phyloP scores from a whole-genome alignment of 2,329 filamentous ascomycete genomes.

The Colletotrichum sp. region DNA sequence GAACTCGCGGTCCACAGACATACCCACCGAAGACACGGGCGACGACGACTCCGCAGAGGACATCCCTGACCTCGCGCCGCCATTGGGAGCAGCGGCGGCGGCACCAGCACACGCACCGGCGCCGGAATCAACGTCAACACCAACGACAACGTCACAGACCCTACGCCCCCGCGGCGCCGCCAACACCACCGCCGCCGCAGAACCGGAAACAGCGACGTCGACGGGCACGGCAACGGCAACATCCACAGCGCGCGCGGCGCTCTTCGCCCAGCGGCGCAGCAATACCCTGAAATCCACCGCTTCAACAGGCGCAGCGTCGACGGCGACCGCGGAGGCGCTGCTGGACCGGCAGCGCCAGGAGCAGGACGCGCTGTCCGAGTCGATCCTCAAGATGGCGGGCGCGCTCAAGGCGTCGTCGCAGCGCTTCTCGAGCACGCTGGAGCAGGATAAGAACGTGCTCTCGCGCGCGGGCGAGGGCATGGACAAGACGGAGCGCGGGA shows the following conservation, averaged over 20 bases:
- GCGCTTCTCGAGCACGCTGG: conserved; percentile 74
- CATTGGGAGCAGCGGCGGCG: neutral
- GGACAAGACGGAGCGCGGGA: conserved; percentile 75
- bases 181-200: conserved; percentile 22
- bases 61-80: conserved; percentile 2
- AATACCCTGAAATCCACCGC: conserved; percentile 25
- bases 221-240: conserved; percentile 37
- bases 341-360: conserved; percentile 80
- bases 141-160: conserved; percentile 18
- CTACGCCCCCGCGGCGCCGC: conserved; percentile 37
- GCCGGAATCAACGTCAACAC: neutral
- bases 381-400: conserved; percentile 80
- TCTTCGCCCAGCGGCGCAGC: conserved; percentile 45
- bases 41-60: conserved; percentile 19
- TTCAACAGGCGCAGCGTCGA: conserved; percentile 41
- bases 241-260: conserved; percentile 45
- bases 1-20: conserved; percentile 36
- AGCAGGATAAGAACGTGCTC: conserved; percentile 74
- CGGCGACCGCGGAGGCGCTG: conserved; percentile 70
- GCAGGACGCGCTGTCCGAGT: conserved; percentile 82
- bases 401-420: conserved; percentile 78
- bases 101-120: neutral
- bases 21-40: conserved; percentile 24
- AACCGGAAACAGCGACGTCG: conserved; percentile 19
- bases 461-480: conserved; percentile 75